Conservation (phyloP, 345 rosid species). For the Arabis alpina region DNA sequence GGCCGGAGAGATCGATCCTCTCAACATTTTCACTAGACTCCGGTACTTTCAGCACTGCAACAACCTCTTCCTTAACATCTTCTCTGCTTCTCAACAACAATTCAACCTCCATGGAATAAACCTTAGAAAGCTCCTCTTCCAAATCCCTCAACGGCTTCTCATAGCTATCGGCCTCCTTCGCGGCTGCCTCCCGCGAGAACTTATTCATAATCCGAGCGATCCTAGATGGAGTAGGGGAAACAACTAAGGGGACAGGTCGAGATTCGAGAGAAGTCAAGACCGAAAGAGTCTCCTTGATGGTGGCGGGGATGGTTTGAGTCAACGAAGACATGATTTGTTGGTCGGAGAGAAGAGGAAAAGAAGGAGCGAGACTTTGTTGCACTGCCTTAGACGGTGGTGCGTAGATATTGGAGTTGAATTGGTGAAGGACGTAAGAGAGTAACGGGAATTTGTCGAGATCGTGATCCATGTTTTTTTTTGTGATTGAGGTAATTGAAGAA, state of each 20-base stretch:
- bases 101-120: conserved; percentile 51
- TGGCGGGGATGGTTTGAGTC: conserved; percentile 55
- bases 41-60: conserved; percentile 54
- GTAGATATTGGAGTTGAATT: conserved; percentile 44
- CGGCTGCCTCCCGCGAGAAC: conserved; percentile 53
- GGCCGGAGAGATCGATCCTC: conserved; percentile 63
- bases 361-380: conserved; percentile 44
- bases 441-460: conserved; percentile 60
- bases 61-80: conserved; percentile 58
- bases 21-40: conserved; percentile 48
- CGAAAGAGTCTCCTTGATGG: conserved; percentile 55
- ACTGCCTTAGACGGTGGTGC: conserved; percentile 49
- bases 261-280: conserved; percentile 72
- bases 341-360: conserved; percentile 55
- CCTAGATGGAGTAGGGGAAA: conserved; percentile 66
- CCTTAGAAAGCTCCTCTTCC: conserved; percentile 64
- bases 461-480: conserved; percentile 52
- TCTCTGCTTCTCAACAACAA: conserved; percentile 37
- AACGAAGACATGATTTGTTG: conserved; percentile 55
- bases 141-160: conserved; percentile 66
- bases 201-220: conserved; percentile 51
- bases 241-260: conserved; percentile 69
- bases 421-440: conserved; percentile 63
- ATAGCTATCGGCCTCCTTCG: conserved; percentile 56
- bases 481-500: conserved; percentile 9